Evolutionary conservation across 2,329 filamentous ascomycete genomes (phyloP).

Genomic region (Cordyceps farinosa): DNA sequence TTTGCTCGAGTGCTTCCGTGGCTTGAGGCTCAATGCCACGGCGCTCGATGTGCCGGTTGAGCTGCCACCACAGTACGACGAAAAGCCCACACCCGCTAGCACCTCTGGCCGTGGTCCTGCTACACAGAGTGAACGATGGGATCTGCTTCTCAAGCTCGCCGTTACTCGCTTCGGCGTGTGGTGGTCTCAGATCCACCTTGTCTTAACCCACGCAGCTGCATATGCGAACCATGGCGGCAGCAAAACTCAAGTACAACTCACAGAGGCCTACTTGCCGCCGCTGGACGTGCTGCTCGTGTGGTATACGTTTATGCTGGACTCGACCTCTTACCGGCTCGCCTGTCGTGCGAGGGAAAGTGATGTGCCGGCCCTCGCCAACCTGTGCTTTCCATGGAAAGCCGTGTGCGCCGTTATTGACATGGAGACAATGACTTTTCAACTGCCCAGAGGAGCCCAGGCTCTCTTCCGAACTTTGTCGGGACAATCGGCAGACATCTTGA

Average conservation of each 20-base stretch:
- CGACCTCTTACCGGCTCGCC: neutral
- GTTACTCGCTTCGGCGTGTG: slow-evolving; percentile 2
- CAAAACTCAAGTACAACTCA: neutral
- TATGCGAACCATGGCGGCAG: slow-evolving; percentile 1
- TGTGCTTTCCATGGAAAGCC: neutral
- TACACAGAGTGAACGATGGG: neutral
- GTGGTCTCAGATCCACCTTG: slow-evolving; percentile 5
- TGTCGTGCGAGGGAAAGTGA: neutral
- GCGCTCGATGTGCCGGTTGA: neutral
- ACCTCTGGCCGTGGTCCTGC: too few relatives aligned
- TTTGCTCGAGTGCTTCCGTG: slow-evolving; percentile 1
- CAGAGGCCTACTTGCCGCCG: neutral
- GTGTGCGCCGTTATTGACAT: neutral
- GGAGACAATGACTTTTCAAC: neutral
- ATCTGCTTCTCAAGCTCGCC: neutral
- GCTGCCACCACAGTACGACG: neutral
- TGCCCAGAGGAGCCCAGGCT: neutral
- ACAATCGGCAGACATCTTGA: neutral
- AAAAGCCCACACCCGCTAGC: neutral
- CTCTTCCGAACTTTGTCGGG: slow-evolving; percentile 1
- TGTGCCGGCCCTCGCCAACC: neutral
- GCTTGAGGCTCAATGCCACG: neutral
- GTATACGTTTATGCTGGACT: slow-evolving; percentile 7
- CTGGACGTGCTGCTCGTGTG: slow-evolving; percentile 3
- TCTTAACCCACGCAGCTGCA: slow-evolving; percentile 2